Percentiles rank a stretch among this genome's conserved stretches.
These are phyloP conservation scores for Babesia bigemina DNA, from an alignment of 169 alveolate species.

Conservation along the genomic window DNA sequence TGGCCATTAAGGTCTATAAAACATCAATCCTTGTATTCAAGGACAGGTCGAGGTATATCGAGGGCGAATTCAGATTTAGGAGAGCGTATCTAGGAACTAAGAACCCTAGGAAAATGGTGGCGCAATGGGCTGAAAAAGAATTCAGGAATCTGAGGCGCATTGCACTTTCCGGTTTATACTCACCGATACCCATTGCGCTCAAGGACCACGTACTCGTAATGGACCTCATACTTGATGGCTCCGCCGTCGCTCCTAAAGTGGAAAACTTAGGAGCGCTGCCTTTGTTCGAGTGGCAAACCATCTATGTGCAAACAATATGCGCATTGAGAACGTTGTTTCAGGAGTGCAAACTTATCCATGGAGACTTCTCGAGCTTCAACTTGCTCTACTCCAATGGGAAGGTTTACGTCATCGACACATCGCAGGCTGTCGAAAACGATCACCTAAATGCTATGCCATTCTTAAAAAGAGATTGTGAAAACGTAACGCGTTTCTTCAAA, in stretches of 20 bases:
- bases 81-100: slow-evolving; percentile 90
- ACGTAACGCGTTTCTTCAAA: slow-evolving; percentile 91
- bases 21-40: slow-evolving; percentile 97
- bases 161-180: slow-evolving; percentile 86
- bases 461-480: slow-evolving; percentile 96
- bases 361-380: slow-evolving; percentile 98
- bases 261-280: slow-evolving; percentile 65
- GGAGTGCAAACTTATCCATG: slow-evolving; percentile 96
- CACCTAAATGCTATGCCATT: slow-evolving; percentile 98
- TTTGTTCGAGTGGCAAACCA: slow-evolving; percentile 73
- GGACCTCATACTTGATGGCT: slow-evolving; percentile 92
- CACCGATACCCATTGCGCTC: slow-evolving; percentile 93
- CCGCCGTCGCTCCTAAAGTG: slow-evolving; percentile 67
- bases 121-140: slow-evolving; percentile 99
- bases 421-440: slow-evolving; percentile 97
- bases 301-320: slow-evolving; percentile 86
- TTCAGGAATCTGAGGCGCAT: slow-evolving; percentile 93
- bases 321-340: slow-evolving; percentile 90
- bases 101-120: slow-evolving; percentile 99
- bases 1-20: slow-evolving; percentile 97
- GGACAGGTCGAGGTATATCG: slow-evolving; percentile 97
- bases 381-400: slow-evolving; percentile 83
- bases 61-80: slow-evolving; percentile 98
- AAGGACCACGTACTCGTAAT: slow-evolving; percentile 95
- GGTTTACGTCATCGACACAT: slow-evolving; percentile 95